Evolutionary conservation across 352 stramenopile species (phyloP), one percentile per base, ranked within the genome.

Genomic region (Elongisporangium undulatum): DNA sequence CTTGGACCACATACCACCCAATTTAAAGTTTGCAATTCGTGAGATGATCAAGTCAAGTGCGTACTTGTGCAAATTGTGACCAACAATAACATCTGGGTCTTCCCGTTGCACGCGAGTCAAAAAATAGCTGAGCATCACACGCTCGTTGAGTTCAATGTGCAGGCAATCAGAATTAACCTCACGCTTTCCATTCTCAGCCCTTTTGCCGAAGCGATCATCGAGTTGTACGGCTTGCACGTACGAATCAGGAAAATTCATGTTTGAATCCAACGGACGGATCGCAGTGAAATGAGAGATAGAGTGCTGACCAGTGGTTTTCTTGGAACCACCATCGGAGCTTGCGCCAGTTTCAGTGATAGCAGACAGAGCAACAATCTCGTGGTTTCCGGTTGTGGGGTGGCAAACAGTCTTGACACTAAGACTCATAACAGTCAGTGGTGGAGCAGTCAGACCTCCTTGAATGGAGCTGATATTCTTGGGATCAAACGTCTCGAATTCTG

Each of bases 1-100:
- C 63, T 92, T 92, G 13, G 82, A 94, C 86, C 86, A 95, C 20
- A 90, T 55, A 4, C 82, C 80, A 52, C 86, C 86, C 10, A 95
- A 57, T 17, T 98, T 97, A 59, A 97, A 94, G 61, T 97, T 88
- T 10, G 97, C 82, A 54, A 98, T 97, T 22, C 97, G 87, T 22
- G 79, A 94, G 17, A 99, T 87, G 6, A 99, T 76, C n/a, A 99
- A 80, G 67, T 99, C 95, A 34, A 99, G 83, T 19, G 98, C 96
- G 68, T 99, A 99, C 49, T 97, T 97, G 78, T 98, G 94, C 51
- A 99, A 85, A 73, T 99, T 99, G 83, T 99, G 97, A 12, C 96
- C 97, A 15, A 99, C 90, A 26, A 99, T 86, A 8, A 99, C 87
- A 67, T 99, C 98, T 5, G 97, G 97, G 74, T 99, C 98, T 83